These are phyloP conservation scores for Kurtzmaniella quercitrusa DNA, from an alignment of 1,139 yeast species.

Conservation along the genomic window DNA sequence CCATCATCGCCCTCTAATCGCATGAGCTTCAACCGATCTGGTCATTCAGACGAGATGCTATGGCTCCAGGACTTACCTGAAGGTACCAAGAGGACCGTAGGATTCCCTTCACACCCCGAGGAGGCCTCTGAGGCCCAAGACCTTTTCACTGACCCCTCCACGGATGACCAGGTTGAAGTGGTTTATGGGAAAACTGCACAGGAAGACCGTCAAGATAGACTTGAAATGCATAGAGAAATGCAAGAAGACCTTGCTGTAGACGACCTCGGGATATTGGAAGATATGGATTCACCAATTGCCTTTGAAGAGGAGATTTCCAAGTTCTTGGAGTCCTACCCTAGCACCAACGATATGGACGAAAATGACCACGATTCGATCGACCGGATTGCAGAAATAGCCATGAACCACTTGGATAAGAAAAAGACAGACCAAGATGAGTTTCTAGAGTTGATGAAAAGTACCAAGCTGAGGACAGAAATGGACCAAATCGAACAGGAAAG, in stretches of 20 bases:
- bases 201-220: neutral
- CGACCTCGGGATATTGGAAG: neutral
- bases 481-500: constrained; percentile 1
- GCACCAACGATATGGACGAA: neutral
- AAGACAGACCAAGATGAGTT: neutral
- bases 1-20: neutral
- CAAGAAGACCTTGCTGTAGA: neutral
- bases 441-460: neutral
- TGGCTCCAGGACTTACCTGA: neutral
- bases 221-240: neutral
- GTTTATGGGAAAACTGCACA: neutral
- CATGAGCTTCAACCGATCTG: neutral
- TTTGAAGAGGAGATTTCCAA: constrained; percentile 3
- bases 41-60: neutral
- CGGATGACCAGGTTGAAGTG: neutral
- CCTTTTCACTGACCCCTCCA: neutral
- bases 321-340: constrained; percentile 2
- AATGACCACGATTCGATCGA: neutral
- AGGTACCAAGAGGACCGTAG: neutral
- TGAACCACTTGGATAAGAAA: neutral
- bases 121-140: neutral
- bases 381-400: neutral
- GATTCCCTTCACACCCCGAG: neutral
- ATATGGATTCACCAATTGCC: neutral
- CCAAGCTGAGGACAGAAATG: neutral